Evolutionary conservation across 2,329 filamentous ascomycete genomes (phyloP).

Genomic region (Chalaropsis ovoidea): DNA sequence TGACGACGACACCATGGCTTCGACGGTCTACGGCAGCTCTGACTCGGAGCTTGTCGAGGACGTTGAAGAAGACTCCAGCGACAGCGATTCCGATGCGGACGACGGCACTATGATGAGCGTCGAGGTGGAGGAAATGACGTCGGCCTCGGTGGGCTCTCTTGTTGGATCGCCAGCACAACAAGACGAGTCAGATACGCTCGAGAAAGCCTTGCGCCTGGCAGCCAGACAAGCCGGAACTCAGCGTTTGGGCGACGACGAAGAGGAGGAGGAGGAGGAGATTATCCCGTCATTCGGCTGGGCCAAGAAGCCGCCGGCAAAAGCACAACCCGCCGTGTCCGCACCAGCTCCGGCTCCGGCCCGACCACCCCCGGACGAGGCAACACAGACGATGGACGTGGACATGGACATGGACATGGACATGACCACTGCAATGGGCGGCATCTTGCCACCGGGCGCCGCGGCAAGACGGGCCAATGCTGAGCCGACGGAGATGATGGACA

Average conservation of each 20-base stretch:
- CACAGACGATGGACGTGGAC: constrained; percentile 34
- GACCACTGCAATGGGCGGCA: constrained; percentile 47
- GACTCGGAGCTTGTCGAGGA: constrained; percentile 45
- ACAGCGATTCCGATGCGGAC: constrained; percentile 53
- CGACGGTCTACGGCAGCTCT: constrained; percentile 62
- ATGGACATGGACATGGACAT: constrained; percentile 48
- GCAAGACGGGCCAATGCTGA: background rate
- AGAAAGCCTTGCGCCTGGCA: constrained; percentile 67
- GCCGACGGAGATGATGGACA: constrained; percentile 59
- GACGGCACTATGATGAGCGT: constrained; percentile 75
- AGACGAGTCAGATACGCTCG: constrained; percentile 59
- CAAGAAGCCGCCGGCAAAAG: constrained; percentile 39
- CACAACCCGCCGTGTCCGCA: background rate
- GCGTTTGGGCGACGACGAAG: constrained; percentile 47
- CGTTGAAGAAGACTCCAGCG: constrained; percentile 42
- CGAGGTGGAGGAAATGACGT: constrained; percentile 66
- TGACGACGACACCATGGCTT: constrained; percentile 59
- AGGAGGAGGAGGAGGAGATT: constrained; percentile 51
- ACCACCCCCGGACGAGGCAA: constrained; percentile 7
- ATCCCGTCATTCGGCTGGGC: constrained; percentile 70
- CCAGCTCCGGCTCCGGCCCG: constrained; percentile 26
- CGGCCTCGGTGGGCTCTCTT: constrained; percentile 54
- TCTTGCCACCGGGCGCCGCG: constrained; percentile 7
- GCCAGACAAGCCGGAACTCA: constrained; percentile 65
- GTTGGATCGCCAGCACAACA: constrained; percentile 49